Base-by-base conservation (phyloP, 306 rosid genomes). In the Psophocarpus tetragonolobus region DNA sequence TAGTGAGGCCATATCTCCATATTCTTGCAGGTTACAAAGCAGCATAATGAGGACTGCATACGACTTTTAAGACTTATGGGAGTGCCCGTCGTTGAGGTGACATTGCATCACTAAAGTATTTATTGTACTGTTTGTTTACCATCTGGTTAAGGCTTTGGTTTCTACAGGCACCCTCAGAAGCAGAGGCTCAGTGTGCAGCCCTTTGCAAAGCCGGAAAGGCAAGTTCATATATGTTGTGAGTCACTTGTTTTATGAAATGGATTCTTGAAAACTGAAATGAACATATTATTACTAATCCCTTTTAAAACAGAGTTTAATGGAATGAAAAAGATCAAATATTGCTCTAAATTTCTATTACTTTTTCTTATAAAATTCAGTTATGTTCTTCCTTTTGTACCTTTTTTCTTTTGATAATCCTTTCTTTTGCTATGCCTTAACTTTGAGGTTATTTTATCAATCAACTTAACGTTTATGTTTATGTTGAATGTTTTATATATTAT, bases 111-210 rank as follows among this genome's bases (percentile, higher is more conserved):
- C 83, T 71, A 20, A 77, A 77, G 72, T 67, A 21, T 68, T 27
- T 62, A 14, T 44, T 62, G 48, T 27, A 42, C 33, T 14, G n/a
- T 29, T 66, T 70, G 70, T 76, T 30, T 84, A 8, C 57, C 23
- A 24, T 62, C 53, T 71, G 32, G 24, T 74, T 80, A 56, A 87
- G 63, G 56, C 73, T 79, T 85, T 83, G 78, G 66, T 62, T 84
- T 83, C 76, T 63, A 63, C 89, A 92, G 97, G 98, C 98, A 74
- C 97, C 97, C 51, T 95, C 98, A 7, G 98, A 95, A 88, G 98
- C 98, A 44, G 98, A 95, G 87, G 97, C 98, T 72, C 97, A 95
- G 73, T 95, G 98, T 81, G 97, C 97, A 78, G 91, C 88, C 9
- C 95, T 95, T 88, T 92, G 98, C 88, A 95, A 92, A 75, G 78